Conservation (phyloP, 2,329 filamentous ascomycete genomes). For the Paraphoma chrysanthemicola region DNA sequence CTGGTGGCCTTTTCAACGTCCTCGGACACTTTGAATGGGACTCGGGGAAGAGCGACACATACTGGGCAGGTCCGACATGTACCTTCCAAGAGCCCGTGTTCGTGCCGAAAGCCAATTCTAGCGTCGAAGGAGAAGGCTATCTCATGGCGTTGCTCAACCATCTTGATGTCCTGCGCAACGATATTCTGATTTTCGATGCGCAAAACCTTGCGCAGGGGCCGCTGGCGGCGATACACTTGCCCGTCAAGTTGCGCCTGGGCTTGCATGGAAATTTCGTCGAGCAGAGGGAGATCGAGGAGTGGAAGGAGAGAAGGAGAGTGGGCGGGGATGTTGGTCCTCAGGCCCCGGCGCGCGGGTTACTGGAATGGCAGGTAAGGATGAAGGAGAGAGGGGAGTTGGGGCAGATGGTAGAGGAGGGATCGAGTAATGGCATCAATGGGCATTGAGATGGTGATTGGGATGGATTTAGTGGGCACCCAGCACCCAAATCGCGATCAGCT, state of each 20-base stretch:
- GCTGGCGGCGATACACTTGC: slow-evolving; percentile 51
- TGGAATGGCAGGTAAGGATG: slow-evolving; percentile 41
- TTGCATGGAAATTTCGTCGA: slow-evolving; percentile 44
- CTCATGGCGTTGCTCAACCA: slow-evolving; percentile 54
- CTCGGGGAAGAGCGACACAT: slow-evolving; percentile 40
- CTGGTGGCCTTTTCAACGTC: slow-evolving; percentile 42
- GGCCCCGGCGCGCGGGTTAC: slow-evolving; percentile 24
- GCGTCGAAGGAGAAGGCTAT: slow-evolving; percentile 60
- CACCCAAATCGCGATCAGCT: too few species aligned
- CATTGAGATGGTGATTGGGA: not conserved
- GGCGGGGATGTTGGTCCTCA: slow-evolving; percentile 35
- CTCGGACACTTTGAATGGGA: slow-evolving; percentile 44
- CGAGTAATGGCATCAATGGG: not conserved
- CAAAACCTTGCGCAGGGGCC: slow-evolving; percentile 46
- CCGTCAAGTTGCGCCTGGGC: slow-evolving; percentile 42
- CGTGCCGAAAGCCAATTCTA: slow-evolving; percentile 52
- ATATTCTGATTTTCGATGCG: slow-evolving; percentile 54
- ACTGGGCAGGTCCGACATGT: slow-evolving; percentile 46
- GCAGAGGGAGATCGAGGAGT: slow-evolving; percentile 37
- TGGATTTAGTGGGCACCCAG: too few species aligned
- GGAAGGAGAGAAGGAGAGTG: slow-evolving; percentile 35
- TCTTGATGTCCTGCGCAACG: slow-evolving; percentile 50
- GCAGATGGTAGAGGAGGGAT: slow-evolving; percentile 2
- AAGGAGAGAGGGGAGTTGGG: slow-evolving; percentile 17
- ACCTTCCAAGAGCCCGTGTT: slow-evolving; percentile 64